These are phyloP conservation scores for Hirschfeldia incana DNA, from an alignment of 345 rosid species.

Conservation along the genomic window DNA sequence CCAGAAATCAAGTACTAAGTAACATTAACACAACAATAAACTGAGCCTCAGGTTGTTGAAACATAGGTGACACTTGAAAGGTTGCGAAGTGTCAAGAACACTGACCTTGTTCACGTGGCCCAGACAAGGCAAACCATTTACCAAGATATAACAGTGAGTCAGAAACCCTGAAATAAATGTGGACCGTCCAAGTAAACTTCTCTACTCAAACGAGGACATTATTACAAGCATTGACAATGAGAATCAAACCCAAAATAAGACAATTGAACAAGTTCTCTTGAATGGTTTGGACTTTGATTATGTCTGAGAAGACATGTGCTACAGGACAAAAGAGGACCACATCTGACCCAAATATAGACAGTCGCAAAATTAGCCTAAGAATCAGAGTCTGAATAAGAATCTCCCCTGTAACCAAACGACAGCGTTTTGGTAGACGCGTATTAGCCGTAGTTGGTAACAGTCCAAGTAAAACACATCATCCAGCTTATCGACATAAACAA, in stretches of 20 bases:
- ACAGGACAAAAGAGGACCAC: constrained; percentile 18
- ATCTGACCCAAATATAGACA: not conserved
- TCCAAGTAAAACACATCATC: constrained; percentile 3
- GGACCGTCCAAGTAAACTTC: not conserved
- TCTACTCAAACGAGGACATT: not conserved
- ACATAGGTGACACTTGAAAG: not conserved
- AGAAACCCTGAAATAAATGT: constrained; percentile 4
- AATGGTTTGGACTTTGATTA: not conserved
- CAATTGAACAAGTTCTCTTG: not conserved
- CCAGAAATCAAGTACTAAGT: not conserved
- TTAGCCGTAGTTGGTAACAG: not conserved
- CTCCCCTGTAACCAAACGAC: not conserved
- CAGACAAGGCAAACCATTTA: constrained; percentile 14
- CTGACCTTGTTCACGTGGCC: constrained; percentile 40
- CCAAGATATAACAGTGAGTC: constrained; percentile 26
- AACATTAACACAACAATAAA: not conserved
- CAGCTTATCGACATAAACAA: constrained; percentile 13
- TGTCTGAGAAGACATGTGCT: not conserved
- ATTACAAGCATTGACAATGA: not conserved
- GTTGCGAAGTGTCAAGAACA: constrained; percentile 14
- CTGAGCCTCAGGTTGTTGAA: not conserved
- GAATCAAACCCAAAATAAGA: not conserved
- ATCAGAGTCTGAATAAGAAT: not conserved
- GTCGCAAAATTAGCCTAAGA: not conserved
- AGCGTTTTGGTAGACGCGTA: not conserved